These are phyloP conservation scores for Kernera saxatilis DNA, from an alignment of 345 rosid genomes.

Conservation along the genomic window DNA sequence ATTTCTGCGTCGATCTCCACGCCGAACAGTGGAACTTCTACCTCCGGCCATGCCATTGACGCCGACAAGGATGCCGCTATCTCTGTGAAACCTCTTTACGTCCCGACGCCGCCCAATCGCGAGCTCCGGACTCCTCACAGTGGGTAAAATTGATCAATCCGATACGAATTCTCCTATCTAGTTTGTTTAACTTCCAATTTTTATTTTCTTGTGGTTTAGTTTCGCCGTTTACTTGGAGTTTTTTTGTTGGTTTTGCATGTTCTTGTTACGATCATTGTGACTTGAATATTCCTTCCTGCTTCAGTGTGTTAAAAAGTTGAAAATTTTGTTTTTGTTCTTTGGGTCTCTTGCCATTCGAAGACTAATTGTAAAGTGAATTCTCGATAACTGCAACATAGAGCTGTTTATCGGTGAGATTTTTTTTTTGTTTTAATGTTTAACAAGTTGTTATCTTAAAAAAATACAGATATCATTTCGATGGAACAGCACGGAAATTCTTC, in stretches of 20 bases:
- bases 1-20: conserved; percentile 32
- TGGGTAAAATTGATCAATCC: conserved; percentile 44
- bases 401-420: not conserved
- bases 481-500: conserved; percentile 61
- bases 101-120: conserved; percentile 62
- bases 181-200: not conserved
- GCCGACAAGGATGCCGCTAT: not conserved
- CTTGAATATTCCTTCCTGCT: not conserved
- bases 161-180: not conserved
- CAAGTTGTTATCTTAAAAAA: not conserved
- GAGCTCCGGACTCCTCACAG: conserved; percentile 90
- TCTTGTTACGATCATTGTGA: not conserved
- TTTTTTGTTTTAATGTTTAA: not conserved
- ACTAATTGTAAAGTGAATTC: not conserved
- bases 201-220: not conserved
- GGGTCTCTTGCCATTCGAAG: not conserved
- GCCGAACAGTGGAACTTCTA: conserved; percentile 10
- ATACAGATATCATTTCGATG: conserved; percentile 83
- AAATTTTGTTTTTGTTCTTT: not conserved
- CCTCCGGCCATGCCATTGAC: not conserved
- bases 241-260: not conserved
- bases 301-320: not conserved
- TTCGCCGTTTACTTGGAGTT: not conserved
- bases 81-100: conserved; percentile 49
- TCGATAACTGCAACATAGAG: not conserved